Evolutionary conservation across 345 rosid genomes (phyloP).

Genomic region (Noccaea caerulescens): DNA sequence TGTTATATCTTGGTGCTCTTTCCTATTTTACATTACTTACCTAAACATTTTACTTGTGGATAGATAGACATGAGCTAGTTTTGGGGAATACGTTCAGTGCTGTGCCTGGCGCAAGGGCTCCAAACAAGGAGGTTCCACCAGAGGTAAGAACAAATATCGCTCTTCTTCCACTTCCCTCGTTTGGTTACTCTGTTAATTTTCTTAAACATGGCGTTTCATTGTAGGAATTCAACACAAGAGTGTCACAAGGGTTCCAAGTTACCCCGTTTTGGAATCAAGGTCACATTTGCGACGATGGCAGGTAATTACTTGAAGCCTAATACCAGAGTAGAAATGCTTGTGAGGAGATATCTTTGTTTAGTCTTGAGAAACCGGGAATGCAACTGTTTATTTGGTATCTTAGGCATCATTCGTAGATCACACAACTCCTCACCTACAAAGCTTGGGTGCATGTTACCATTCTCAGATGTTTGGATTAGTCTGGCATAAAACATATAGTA

Average conservation of each 20-base stretch:
- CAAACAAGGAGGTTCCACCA: conserved; percentile 77
- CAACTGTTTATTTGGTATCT: conserved; percentile 9
- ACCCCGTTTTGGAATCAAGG: conserved; percentile 98
- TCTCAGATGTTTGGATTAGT: conserved; percentile 7
- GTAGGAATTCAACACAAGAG: conserved; percentile 77
- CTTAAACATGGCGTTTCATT: conserved; percentile 26
- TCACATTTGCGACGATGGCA: conserved; percentile 64
- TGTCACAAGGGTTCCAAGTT: conserved; percentile 89
- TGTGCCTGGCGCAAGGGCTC: conserved; percentile 61
- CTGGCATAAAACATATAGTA: background rate
- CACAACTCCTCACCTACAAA: conserved; percentile 3
- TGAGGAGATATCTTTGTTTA: conserved; percentile 13
- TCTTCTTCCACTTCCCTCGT: conserved; percentile 5
- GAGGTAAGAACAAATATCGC: conserved; percentile 49
- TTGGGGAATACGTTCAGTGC: conserved; percentile 82
- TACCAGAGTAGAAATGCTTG: background rate
- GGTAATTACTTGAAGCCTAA: conserved; percentile 33
- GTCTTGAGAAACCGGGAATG: conserved; percentile 15
- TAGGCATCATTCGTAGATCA: conserved; percentile 12
- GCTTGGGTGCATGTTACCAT: conserved; percentile 9
- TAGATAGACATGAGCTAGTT: conserved; percentile 84
- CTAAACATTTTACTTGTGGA: conserved; percentile 27
- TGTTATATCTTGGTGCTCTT: background rate
- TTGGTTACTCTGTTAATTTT: conserved; percentile 8
- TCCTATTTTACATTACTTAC: too few species aligned